Evolutionary conservation across 2,329 filamentous ascomycete genomes (phyloP).

Genomic region (Trichoderma citrinoviride): DNA sequence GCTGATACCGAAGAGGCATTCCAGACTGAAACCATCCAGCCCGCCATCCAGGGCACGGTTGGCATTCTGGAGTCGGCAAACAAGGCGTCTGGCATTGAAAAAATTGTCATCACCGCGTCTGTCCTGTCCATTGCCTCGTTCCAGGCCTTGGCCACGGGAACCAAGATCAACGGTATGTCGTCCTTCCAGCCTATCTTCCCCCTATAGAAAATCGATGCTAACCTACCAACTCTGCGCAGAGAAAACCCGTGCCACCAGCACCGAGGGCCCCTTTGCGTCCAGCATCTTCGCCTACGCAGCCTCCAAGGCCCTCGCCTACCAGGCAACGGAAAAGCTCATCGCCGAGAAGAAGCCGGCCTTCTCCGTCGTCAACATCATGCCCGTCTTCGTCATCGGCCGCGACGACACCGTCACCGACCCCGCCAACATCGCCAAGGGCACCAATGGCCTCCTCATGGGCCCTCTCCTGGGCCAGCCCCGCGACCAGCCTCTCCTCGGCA

Average conservation of each 20-base stretch:
- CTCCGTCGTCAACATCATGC: slow-evolving; percentile 38
- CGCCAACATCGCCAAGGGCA: slow-evolving; percentile 28
- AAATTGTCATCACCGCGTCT: slow-evolving; percentile 45
- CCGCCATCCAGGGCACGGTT: slow-evolving; percentile 38
- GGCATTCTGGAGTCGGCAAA: slow-evolving; percentile 39
- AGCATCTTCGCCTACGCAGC: slow-evolving; percentile 37
- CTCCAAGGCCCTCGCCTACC: slow-evolving; percentile 37
- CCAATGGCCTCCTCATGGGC: slow-evolving; percentile 37
- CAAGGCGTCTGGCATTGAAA: slow-evolving; percentile 35
- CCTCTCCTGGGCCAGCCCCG: slow-evolving; percentile 34
- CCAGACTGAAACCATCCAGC: slow-evolving; percentile 30
- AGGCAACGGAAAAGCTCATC: slow-evolving; percentile 36
- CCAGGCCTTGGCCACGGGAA: neutral
- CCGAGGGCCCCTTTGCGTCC: slow-evolving; percentile 30
- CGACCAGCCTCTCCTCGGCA: slow-evolving; percentile 29
- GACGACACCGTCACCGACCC: slow-evolving; percentile 32
- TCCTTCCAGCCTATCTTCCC: neutral
- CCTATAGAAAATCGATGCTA: neutral
- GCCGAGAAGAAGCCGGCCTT: slow-evolving; percentile 35
- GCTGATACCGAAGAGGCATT: slow-evolving; percentile 3
- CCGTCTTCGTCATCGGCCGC: slow-evolving; percentile 38
- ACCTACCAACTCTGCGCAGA: neutral
- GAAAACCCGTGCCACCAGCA: neutral
- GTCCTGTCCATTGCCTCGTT: slow-evolving; percentile 27
- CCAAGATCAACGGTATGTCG: slow-evolving; percentile 8